phyloP scores from a whole-genome alignment of 2,329 filamentous ascomycete species.

The Corynespora cassiicola region DNA sequence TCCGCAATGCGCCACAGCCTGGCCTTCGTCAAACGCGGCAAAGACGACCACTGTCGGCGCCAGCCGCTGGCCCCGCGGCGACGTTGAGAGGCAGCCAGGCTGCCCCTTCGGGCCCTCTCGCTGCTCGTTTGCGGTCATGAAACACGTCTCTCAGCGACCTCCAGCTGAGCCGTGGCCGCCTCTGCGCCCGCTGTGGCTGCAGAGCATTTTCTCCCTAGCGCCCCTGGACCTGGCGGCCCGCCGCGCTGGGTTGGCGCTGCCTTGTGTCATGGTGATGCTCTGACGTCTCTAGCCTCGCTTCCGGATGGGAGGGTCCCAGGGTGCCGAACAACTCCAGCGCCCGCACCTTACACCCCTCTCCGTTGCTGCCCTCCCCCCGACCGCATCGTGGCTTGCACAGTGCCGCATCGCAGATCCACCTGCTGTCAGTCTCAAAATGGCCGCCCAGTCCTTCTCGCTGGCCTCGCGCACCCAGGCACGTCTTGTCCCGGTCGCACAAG shows the following conservation, averaged over 20 bases:
- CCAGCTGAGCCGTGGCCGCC: too few species aligned
- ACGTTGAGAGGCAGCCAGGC: too few species aligned
- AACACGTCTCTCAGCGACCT: too few species aligned
- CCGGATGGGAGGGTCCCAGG: too few species aligned
- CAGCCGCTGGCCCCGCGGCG: background rate
- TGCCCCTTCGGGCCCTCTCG: too few species aligned
- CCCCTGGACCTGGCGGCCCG: too few species aligned
- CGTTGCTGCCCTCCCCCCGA: constrained; percentile 10
- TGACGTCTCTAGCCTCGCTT: too few species aligned
- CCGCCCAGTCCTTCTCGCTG: constrained; percentile 47
- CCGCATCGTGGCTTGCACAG: constrained; percentile 21
- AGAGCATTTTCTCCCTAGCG: too few species aligned
- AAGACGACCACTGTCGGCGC: background rate
- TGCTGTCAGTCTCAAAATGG: constrained; percentile 29
- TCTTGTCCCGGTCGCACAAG: constrained; percentile 18
- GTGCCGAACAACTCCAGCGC: too few species aligned
- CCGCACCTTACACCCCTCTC: constrained; percentile 6
- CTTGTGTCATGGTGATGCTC: too few species aligned
- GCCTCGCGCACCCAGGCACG: constrained; percentile 50
- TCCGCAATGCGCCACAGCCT: constrained; percentile 9
- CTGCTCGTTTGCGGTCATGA: constrained; percentile 5
- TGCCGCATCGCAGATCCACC: constrained; percentile 33
- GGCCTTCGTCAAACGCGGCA: constrained; percentile 7
- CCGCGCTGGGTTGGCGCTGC: too few species aligned
- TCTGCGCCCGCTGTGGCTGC: too few species aligned